Conservation (phyloP, 257 asterid species). For the Nicotiana tabacum region DNA sequence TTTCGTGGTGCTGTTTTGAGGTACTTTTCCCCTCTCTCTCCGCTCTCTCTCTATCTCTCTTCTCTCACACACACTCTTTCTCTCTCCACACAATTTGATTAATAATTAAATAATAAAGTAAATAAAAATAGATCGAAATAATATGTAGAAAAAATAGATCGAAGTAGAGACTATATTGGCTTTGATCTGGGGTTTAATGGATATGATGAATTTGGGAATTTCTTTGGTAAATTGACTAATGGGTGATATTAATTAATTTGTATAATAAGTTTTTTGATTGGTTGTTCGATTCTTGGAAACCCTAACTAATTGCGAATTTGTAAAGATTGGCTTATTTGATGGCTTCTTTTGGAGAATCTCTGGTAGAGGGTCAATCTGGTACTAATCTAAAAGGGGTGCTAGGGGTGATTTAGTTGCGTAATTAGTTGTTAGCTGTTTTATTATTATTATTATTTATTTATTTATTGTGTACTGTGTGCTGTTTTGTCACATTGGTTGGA, state of each 20-base stretch:
- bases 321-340: conserved; percentile 1
- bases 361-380: neutral
- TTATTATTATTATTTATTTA: neutral
- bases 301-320: neutral
- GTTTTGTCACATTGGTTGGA: conserved; percentile 11
- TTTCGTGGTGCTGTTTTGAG: conserved; percentile 13
- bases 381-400: neutral
- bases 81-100: conserved; percentile 6
- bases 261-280: neutral
- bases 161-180: neutral
- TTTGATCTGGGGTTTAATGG: conserved; percentile 1
- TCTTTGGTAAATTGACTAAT: neutral
- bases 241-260: neutral
- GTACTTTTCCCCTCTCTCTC: neutral
- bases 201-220: neutral
- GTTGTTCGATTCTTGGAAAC: neutral
- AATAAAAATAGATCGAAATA: neutral
- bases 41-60: neutral
- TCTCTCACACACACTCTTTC: neutral
- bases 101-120: neutral
- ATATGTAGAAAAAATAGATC: neutral
- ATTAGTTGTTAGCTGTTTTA: neutral
- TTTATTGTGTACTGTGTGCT: neutral
- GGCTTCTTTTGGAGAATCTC: neutral
- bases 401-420: conserved; percentile 5